Evolutionary conservation across 2,329 filamentous ascomycete species (phyloP).

Genomic region (Cryphonectria naterciae): DNA sequence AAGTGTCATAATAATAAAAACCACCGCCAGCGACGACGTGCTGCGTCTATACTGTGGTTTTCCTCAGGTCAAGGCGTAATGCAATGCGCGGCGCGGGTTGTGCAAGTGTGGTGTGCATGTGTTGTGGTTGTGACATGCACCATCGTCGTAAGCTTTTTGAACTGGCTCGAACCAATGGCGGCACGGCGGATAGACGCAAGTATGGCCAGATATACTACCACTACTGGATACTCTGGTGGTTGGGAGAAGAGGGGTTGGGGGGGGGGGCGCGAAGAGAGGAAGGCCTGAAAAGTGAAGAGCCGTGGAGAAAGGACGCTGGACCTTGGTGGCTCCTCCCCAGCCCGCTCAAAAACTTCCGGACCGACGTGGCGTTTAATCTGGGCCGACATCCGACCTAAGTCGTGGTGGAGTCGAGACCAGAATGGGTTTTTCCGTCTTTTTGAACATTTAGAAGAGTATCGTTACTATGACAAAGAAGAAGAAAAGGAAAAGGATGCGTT

Average conservation of each 20-base stretch:
- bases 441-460: too few relatives aligned
- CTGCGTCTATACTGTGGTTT: background rate
- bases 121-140: background rate
- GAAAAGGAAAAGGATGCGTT: background rate
- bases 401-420: background rate
- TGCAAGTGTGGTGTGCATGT: background rate
- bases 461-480: too few relatives aligned
- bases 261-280: too few relatives aligned
- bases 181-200: background rate
- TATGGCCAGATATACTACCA: background rate
- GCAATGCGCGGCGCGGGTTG: background rate
- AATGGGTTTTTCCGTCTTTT: background rate
- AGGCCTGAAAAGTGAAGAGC: background rate
- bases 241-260: background rate
- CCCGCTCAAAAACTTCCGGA: slow-evolving; percentile 3
- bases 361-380: background rate
- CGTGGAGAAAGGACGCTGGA: background rate
- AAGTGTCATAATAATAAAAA: background rate
- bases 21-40: background rate
- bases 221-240: background rate
- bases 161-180: background rate
- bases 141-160: background rate
- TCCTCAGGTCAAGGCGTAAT: background rate
- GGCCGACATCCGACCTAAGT: background rate
- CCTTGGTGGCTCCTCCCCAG: background rate